These are phyloP conservation scores for Solanum medicagineum DNA, from an alignment of 257 asterid species.

Conservation along the genomic window DNA sequence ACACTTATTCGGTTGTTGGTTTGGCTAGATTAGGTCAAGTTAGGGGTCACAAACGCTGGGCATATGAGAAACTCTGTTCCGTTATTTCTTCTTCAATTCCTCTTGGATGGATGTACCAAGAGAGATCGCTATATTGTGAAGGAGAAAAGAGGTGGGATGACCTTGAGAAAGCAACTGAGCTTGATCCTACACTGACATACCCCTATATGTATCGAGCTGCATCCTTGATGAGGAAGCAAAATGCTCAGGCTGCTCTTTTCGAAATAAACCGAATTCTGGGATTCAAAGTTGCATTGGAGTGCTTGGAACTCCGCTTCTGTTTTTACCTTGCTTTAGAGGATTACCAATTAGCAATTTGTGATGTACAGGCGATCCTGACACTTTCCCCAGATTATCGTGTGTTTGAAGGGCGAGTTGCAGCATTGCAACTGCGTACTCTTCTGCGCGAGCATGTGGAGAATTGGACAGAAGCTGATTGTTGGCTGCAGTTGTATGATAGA, in stretches of 20 bases:
- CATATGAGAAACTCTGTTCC: constrained; percentile 51
- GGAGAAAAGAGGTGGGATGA: constrained; percentile 46
- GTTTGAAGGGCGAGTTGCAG: constrained; percentile 84
- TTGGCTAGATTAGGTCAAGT: constrained; percentile 57
- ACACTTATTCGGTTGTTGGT: constrained; percentile 67
- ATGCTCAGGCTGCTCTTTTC: constrained; percentile 60
- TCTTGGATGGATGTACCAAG: constrained; percentile 99
- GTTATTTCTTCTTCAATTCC: constrained; percentile 51
- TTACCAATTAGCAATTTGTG: constrained; percentile 76
- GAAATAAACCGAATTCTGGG: constrained; percentile 89
- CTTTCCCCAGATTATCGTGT: constrained; percentile 72
- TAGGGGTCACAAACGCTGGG: constrained; percentile 36
- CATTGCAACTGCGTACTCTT: constrained; percentile 71
- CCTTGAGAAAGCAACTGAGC: constrained; percentile 70
- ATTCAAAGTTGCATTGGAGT: constrained; percentile 84
- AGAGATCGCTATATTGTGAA: constrained; percentile 76
- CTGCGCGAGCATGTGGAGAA: constrained; percentile 85
- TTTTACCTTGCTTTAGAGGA: constrained; percentile 82
- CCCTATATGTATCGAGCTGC: constrained; percentile 99
- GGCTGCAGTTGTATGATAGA: constrained; percentile 89
- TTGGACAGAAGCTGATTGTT: constrained; percentile 97
- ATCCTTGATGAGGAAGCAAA: constrained; percentile 74
- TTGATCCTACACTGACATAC: constrained; percentile 91
- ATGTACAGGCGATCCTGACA: constrained; percentile 89
- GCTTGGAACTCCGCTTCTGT: constrained; percentile 91